Conservation (phyloP, 2,329 filamentous ascomycete species). For the Cytospora schulzeri region DNA sequence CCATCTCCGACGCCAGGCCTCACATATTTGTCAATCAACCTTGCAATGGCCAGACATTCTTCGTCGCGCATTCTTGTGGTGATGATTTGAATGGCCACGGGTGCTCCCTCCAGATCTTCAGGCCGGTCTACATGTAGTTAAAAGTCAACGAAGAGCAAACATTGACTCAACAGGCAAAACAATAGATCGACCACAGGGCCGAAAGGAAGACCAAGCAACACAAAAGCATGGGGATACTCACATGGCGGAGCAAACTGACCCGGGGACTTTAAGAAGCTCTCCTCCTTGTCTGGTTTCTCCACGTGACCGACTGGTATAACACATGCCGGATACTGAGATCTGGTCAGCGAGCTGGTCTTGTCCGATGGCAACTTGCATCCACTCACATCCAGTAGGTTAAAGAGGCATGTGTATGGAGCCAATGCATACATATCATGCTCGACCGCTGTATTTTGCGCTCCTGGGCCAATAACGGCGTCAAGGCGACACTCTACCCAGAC, state of each 20-base stretch:
- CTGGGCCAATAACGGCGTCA: constrained; percentile 27
- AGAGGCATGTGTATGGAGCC: constrained; percentile 25
- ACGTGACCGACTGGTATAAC: constrained; percentile 20
- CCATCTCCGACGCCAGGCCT: not conserved
- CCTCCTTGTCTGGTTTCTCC: constrained; percentile 2
- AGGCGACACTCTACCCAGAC: constrained; percentile 22
- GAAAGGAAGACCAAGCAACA: too few relatives aligned
- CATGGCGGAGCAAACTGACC: constrained; percentile 22
- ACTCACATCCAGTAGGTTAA: constrained; percentile 29
- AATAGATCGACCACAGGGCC: not conserved
- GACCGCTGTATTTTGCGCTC: constrained; percentile 26
- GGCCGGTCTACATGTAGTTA: constrained; percentile 10
- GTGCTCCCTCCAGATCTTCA: constrained; percentile 23
- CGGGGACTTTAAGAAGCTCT: constrained; percentile 1
- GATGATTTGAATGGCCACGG: constrained; percentile 26
- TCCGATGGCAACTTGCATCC: not conserved
- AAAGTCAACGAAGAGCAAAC: not conserved
- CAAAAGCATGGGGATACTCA: constrained; percentile 1
- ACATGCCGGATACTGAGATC: constrained; percentile 23
- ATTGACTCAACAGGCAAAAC: not conserved
- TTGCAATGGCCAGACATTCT: constrained; percentile 28
- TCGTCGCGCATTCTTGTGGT: constrained; percentile 29
- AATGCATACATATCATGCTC: constrained; percentile 28
- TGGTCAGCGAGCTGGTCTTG: not conserved
- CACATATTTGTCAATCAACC: constrained; percentile 23